Conservation (phyloP, 768 basidiomycete species). For the Tylopilus sp. region DNA sequence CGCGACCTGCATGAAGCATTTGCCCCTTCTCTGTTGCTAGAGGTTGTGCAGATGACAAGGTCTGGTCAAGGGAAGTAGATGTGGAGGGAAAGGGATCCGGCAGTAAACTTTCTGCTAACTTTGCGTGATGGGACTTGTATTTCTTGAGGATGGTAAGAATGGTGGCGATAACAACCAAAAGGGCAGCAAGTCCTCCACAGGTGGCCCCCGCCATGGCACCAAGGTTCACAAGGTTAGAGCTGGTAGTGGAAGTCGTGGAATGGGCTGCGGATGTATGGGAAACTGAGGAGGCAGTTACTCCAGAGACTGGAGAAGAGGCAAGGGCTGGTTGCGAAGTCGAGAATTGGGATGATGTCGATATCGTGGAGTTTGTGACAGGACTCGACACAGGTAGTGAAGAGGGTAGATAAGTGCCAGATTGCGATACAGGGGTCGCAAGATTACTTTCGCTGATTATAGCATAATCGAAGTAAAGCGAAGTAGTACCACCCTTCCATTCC, state of each 20-base stretch:
- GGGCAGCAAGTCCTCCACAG: constrained; percentile 5
- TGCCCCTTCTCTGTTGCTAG: constrained; percentile 3
- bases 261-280: background rate
- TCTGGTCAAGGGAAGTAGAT: background rate
- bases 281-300: background rate
- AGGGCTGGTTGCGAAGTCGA: background rate
- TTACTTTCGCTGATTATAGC: constrained; percentile 11
- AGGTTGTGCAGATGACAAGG: background rate
- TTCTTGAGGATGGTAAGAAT: constrained; percentile 4
- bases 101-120: background rate
- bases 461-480: constrained; percentile 16
- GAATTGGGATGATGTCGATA: background rate
- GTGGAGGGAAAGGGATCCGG: constrained; percentile 4
- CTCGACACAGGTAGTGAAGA: background rate
- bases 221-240: background rate
- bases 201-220: constrained; percentile 1
- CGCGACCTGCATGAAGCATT: background rate
- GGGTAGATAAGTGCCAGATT: background rate
- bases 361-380: background rate
- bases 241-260: background rate
- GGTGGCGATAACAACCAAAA: background rate
- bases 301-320: background rate
- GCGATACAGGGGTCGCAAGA: background rate
- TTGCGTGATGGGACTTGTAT: background rate
- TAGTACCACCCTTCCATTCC: constrained; percentile 3